These are phyloP conservation scores for Stachybotrys chlorohalonatus DNA, from an alignment of 2,329 filamentous ascomycete genomes.

Conservation along the genomic window DNA sequence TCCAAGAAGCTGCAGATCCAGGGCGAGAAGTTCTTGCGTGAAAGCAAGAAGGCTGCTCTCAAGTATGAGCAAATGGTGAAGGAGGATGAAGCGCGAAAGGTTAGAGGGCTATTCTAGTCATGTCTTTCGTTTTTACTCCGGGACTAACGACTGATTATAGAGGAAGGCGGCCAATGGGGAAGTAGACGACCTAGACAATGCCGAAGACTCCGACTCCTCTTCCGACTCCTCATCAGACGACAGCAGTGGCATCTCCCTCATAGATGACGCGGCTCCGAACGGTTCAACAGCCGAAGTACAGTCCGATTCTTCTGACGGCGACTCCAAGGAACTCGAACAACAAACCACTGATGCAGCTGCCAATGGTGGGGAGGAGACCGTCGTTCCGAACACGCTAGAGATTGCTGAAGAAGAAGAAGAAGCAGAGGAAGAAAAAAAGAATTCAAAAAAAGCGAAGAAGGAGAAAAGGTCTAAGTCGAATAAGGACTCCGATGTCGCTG, in stretches of 20 bases:
- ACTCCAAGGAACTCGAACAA: conserved; percentile 4
- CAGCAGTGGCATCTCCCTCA: neutral
- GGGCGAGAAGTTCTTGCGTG: conserved; percentile 27
- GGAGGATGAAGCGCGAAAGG: conserved; percentile 7
- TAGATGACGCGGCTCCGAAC: neutral
- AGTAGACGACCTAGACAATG: conserved; percentile 5
- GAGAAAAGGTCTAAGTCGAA: neutral
- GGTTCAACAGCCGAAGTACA: neutral
- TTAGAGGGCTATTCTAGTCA: neutral
- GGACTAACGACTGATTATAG: neutral
- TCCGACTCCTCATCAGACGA: neutral
- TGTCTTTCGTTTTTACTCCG: neutral
- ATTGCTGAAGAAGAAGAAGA: neutral
- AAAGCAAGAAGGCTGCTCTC: conserved; percentile 25
- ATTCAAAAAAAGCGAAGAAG: conserved; percentile 11
- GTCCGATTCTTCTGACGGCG: conserved; percentile 3
- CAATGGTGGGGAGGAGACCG: conserved; percentile 7
- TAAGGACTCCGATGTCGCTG: neutral
- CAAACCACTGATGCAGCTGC: neutral
- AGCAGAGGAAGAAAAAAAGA: conserved; percentile 1
- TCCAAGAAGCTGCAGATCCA: conserved; percentile 29
- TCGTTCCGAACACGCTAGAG: conserved; percentile 3
- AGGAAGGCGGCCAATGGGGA: neutral
- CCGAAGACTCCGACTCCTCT: conserved; percentile 10
- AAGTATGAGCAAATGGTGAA: conserved; percentile 17